A percentile compares a stretch with the other conserved stretches of the same genome.
Evolutionary conservation across 805 yeast genomes (phyloP).

Genomic region (Candida chauliodis): DNA sequence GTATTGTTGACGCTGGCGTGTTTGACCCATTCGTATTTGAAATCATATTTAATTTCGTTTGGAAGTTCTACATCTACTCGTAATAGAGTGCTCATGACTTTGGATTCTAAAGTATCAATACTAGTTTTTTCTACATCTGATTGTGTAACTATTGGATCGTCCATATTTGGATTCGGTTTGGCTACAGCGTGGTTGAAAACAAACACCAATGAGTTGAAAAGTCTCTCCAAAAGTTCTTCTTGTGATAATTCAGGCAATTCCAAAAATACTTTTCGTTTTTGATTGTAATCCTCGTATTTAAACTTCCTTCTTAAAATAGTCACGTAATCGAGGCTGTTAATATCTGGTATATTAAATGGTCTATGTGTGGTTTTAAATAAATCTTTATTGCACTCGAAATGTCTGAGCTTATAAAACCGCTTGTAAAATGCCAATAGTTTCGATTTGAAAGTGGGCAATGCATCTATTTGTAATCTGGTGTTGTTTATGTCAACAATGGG

Average conservation of each 20-base stretch:
- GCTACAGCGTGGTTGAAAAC: constrained; percentile 30
- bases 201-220: constrained; percentile 26
- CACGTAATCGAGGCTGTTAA: constrained; percentile 13
- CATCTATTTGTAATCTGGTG: constrained; percentile 1
- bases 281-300: constrained; percentile 15
- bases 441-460: constrained; percentile 10
- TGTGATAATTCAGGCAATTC: constrained; percentile 6
- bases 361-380: constrained; percentile 2
- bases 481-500: constrained; percentile 7
- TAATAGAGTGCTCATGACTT: constrained; percentile 22
- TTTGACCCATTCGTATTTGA: constrained; percentile 19
- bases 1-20: constrained; percentile 5
- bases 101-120: constrained; percentile 18
- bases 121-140: constrained; percentile 15
- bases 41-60: constrained; percentile 21
- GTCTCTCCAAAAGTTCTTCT: constrained; percentile 17
- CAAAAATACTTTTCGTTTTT: constrained; percentile 14
- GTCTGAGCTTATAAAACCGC: constrained; percentile 29
- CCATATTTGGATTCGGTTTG: constrained; percentile 10
- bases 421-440: constrained; percentile 24
- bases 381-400: constrained; percentile 9
- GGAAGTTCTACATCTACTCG: constrained; percentile 22
- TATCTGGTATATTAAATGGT: constrained; percentile 3
- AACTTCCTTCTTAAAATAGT: constrained; percentile 26
- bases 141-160: constrained; percentile 13